Evolutionary conservation across 306 rosid species (phyloP), one percentile per base, ranked within the genome.

Genomic region (Hippophae rhamnoides): DNA sequence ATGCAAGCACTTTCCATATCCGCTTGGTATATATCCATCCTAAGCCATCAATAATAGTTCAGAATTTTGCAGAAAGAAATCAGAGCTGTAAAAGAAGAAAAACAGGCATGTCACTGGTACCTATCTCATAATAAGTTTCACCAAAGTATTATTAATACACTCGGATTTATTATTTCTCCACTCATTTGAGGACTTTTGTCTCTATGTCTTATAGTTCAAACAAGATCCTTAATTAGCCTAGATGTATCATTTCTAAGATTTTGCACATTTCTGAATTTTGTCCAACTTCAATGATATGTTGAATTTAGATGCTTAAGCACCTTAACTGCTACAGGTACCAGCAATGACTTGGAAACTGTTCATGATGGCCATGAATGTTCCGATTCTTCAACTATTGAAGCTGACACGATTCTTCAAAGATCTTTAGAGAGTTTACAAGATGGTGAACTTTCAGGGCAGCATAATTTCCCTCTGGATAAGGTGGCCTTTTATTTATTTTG

Each of bases 61-160:
- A 70, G 10, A 77, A 68, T 62, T 64, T 66, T 65, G 43, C 64
- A 11, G 80, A 74, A 58, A 61, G 56, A 61, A 62, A 53, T 41
- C 76, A 72, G 58, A 66, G 49, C 56, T 61, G 64, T 71, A 90
- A 90, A 82, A 83, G 82, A 80, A 83, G 78, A 71, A 87, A 83
- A 74, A 72, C 79, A 79, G 87, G 96, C 72, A 78, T 54, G 87
- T 47, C 57, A 49, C 58, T 57, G 41, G 45, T 42, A 68, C 66
- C 56, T 23, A 3, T 5, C 7, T 56, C 42, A 9, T 56, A 54
- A 11, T 26, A 6, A 18, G 47, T 38, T 26, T 27, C 27, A 14
- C 43, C 50, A 43, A 8, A 10, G 9, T 56, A 43, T 67, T 62
- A 8, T 57, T 18, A 51, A 40, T 40, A 18, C 26, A 11, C n/a